Percentiles rank a stretch among this genome's conserved stretches.
Evolutionary conservation across 495 filamentous ascomycete genomes (phyloP).

Genomic region (Aspergillus sclerotioniger): DNA sequence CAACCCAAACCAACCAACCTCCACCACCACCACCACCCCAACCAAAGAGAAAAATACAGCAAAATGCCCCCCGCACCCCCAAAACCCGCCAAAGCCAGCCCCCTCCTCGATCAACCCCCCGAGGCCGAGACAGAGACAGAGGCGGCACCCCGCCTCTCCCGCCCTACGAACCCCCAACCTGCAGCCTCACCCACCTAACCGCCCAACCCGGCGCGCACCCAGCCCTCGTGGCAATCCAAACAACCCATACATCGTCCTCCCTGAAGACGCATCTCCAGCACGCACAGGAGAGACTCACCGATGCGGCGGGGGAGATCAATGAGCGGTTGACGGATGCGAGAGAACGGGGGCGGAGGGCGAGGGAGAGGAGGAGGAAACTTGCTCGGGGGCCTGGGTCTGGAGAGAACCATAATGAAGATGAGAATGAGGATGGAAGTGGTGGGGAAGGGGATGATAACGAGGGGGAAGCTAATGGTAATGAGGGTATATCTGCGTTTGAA

Average conservation of each 20-base stretch:
- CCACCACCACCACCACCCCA: too few relatives aligned
- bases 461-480: conserved; percentile 18
- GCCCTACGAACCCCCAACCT: conserved; percentile 48
- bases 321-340: conserved; percentile 40
- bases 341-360: conserved; percentile 29
- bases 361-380: conserved; percentile 21
- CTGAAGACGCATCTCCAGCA: conserved; percentile 37
- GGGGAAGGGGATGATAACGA: conserved; percentile 26
- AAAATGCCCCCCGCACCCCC: too few relatives aligned
- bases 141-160: conserved; percentile 43
- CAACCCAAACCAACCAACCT: too few relatives aligned
- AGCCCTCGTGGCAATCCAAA: conserved; percentile 33
- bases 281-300: conserved; percentile 37
- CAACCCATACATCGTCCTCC: conserved; percentile 27
- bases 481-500: conserved; percentile 28
- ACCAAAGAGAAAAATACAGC: too few relatives aligned
- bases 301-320: conserved; percentile 47
- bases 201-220: conserved; percentile 35
- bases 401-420: conserved; percentile 19
- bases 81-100: too few relatives aligned
- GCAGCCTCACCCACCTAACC: conserved; percentile 40
- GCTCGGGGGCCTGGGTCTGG: neutral
- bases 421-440: conserved; percentile 20
- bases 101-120: neutral
- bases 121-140: conserved; percentile 15